phyloP scores from a whole-genome alignment of 345 rosid species.

The Eucalyptus regnans region DNA sequence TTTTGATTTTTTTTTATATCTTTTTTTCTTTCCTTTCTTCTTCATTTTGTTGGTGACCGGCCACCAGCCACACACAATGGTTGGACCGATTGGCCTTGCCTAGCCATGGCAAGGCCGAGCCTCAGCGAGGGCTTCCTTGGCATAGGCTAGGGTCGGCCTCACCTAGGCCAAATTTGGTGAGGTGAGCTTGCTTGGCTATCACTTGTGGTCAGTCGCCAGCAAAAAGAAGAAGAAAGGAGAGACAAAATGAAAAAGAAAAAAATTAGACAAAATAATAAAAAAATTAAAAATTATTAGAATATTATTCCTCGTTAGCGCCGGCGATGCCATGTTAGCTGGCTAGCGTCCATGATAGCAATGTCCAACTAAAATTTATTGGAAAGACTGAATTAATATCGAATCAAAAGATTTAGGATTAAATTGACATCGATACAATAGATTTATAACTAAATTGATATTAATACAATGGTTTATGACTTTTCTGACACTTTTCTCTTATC shows the following conservation, averaged over 20 bases:
- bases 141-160: too few species aligned
- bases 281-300: fast-evolving
- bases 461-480: too few species aligned
- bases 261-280: too few species aligned
- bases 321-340: fast-evolving
- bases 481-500: too few species aligned
- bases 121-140: fast-evolving
- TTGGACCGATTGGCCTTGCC: fast-evolving
- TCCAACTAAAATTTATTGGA: too few species aligned
- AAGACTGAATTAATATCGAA: fast-evolving
- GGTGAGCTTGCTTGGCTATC: fast-evolving
- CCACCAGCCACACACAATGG: fast-evolving
- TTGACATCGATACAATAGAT: too few species aligned
- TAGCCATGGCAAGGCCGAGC: too few species aligned
- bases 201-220: fast-evolving
- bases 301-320: fast-evolving
- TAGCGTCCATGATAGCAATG: fast-evolving
- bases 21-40: too few species aligned
- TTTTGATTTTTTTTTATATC: too few species aligned
- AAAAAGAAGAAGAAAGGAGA: fast-evolving
- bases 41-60: fast-evolving
- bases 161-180: too few species aligned
- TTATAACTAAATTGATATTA: too few species aligned
- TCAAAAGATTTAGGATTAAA: too few species aligned
- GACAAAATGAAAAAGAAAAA: fast-evolving